These are phyloP conservation scores for Marasmius oreades DNA, from an alignment of 1,284 basidiomycete genomes.

Conservation along the genomic window DNA sequence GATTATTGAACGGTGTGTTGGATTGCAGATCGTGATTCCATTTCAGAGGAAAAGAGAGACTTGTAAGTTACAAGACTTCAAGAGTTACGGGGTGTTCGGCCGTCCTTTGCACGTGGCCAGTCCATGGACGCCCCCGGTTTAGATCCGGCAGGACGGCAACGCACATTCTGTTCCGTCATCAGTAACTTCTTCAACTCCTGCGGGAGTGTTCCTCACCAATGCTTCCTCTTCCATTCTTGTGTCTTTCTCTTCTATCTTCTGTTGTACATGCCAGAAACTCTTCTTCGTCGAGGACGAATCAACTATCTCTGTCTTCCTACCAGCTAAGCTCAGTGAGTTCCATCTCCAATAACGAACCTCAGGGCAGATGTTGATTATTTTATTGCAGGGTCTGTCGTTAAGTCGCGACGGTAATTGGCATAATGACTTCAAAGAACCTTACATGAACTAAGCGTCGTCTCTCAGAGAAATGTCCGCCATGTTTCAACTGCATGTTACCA, in stretches of 20 bases:
- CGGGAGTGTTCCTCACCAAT: background rate
- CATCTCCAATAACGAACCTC: background rate
- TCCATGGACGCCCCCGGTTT: no score
- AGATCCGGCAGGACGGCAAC: no score
- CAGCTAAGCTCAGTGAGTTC: slow-evolving; percentile 1
- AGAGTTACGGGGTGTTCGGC: no score
- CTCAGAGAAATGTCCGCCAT: slow-evolving; percentile 61
- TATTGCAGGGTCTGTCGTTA: background rate
- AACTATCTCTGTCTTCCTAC: background rate
- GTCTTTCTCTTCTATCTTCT: background rate
- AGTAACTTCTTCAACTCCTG: background rate
- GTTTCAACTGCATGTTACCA: slow-evolving; percentile 86
- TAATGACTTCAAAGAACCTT: background rate
- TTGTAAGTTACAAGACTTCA: no score
- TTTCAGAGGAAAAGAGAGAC: no score
- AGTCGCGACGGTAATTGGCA: background rate
- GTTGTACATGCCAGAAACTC: background rate
- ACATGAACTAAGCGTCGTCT: background rate
- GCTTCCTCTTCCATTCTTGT: background rate
- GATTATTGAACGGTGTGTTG: no score
- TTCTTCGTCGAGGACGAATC: background rate
- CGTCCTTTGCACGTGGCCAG: no score
- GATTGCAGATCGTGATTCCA: no score
- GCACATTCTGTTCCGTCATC: background rate
- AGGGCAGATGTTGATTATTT: background rate